Evolutionary conservation across 345 rosid species (phyloP).

Genomic region (Cardamine chenopodiifolia): DNA sequence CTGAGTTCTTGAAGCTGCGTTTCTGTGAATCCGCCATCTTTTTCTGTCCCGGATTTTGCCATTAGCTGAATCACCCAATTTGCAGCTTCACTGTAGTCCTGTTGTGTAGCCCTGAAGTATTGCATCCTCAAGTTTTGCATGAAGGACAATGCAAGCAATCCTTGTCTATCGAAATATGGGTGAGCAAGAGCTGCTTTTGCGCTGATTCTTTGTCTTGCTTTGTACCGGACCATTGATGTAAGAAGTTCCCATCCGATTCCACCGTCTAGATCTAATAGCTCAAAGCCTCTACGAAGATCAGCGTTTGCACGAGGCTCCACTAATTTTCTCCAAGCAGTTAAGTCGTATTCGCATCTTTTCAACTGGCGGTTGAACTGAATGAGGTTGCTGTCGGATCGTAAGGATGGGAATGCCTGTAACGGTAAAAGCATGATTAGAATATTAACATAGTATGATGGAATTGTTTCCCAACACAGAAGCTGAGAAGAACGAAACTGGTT

Average conservation of each 20-base stretch:
- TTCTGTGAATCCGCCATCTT: constrained; percentile 95
- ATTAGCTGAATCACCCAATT: constrained; percentile 75
- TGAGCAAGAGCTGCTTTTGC: constrained; percentile 88
- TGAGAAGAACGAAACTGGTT: not conserved
- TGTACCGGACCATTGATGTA: constrained; percentile 86
- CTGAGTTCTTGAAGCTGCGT: constrained; percentile 82
- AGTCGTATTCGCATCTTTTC: constrained; percentile 89
- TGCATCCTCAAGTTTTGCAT: constrained; percentile 86
- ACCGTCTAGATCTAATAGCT: constrained; percentile 75
- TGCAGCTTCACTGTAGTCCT: constrained; percentile 85
- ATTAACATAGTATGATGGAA: not conserved
- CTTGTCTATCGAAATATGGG: constrained; percentile 86
- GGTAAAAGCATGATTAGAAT: constrained; percentile 1
- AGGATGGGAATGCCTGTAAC: constrained; percentile 73
- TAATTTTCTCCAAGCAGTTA: constrained; percentile 75
- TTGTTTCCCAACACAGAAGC: not conserved
- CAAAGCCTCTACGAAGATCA: constrained; percentile 77
- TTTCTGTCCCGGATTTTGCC: constrained; percentile 91
- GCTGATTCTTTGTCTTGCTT: constrained; percentile 87
- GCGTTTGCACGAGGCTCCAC: constrained; percentile 83
- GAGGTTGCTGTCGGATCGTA: constrained; percentile 80
- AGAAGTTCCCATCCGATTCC: constrained; percentile 97
- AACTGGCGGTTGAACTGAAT: constrained; percentile 94
- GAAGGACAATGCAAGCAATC: constrained; percentile 67
- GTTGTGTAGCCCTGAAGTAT: constrained; percentile 79